Percentiles rank a stretch among this genome's conserved stretches.
These are phyloP conservation scores for Flaveria bidentis DNA, from an alignment of 129 eudicot species.

Conservation along the genomic window DNA sequence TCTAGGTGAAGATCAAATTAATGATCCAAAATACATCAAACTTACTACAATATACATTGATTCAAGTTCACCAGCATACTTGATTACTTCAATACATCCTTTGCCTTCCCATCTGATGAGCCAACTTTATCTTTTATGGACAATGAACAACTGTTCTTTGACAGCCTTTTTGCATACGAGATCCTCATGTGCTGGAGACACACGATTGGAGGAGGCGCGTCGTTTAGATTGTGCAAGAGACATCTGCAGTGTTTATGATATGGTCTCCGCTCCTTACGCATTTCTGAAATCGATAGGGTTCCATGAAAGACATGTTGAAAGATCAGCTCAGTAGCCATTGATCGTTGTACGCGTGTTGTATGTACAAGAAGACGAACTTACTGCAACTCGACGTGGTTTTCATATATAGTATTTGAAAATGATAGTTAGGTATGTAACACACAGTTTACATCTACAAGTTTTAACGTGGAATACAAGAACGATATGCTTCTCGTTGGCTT, in stretches of 20 bases:
- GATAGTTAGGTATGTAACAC: background rate
- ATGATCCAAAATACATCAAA: background rate
- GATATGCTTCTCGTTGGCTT: background rate
- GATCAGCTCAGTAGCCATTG: conserved; percentile 33
- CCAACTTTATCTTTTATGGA: conserved; percentile 10
- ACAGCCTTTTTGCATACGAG: conserved; percentile 29
- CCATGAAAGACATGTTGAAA: conserved; percentile 30
- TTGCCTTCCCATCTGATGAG: conserved; percentile 1
- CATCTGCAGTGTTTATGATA: conserved; percentile 51
- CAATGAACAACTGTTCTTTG: conserved; percentile 15
- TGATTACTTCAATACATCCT: conserved; percentile 11
- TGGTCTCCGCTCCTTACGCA: conserved; percentile 43
- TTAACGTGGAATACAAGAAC: background rate
- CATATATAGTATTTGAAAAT: conserved; percentile 1
- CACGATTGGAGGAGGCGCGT: conserved; percentile 4
- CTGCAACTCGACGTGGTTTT: background rate
- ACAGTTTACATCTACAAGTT: background rate
- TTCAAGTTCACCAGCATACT: background rate
- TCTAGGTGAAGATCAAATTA: background rate
- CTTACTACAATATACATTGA: background rate
- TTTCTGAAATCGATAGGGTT: conserved; percentile 31
- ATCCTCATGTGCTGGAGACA: conserved; percentile 27
- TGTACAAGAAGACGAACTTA: too few species aligned
- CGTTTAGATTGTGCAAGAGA: conserved; percentile 38
- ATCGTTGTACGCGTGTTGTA: background rate